Evolutionary conservation across 83 land plant species (phyloP), one percentile per base, ranked within the genome.

Genomic region (Picea abies): DNA sequence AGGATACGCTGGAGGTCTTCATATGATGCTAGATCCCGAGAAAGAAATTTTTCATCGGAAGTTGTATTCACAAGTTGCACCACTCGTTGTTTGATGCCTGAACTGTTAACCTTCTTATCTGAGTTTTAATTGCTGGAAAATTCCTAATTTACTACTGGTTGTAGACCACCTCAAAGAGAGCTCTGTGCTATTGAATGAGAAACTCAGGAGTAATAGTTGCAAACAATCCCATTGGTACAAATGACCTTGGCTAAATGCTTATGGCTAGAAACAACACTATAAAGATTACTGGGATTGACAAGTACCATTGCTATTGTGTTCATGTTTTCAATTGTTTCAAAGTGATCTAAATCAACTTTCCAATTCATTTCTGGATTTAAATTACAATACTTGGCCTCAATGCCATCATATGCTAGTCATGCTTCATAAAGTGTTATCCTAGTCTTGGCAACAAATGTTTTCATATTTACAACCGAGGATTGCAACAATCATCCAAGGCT

Each of bases 41-140:
- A 72, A 26, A 94, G 84, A 68, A 94, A 68, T 26, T 88, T 88
- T 60, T 94, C 95, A 89, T 94, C 97, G 62, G 90, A 81, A 41
- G 98, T 93, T n/a, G 91, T 87, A 68, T 94, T 96, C 41, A 96
- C 97, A 84, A 96, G 94, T 71, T 96, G 98, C 71, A 93, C 94
- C 67, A 96, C 95, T 88, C 94, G 90, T 56, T 86, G 94, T 84
- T 94, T 96, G 72, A 35, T 35, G 35, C 3, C 2, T 35, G 35
- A 35, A 35, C 2, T 35, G 35, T 35, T 35, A 1, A 35, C 35
- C 35, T 35, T 35, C 35, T 35, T 1, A 35, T n/a, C 35, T 35
- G 35, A 35, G 35, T 35, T 35, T 35, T 35, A 35, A 35, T 35
- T 35, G 2, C 35, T 35, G 35, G 3, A 35, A 35, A 35, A 35